Percentiles rank a stretch among this genome's conserved stretches.
These are phyloP conservation scores for Austroboletus eburneus DNA, from an alignment of 768 basidiomycete genomes.

Conservation along the genomic window DNA sequence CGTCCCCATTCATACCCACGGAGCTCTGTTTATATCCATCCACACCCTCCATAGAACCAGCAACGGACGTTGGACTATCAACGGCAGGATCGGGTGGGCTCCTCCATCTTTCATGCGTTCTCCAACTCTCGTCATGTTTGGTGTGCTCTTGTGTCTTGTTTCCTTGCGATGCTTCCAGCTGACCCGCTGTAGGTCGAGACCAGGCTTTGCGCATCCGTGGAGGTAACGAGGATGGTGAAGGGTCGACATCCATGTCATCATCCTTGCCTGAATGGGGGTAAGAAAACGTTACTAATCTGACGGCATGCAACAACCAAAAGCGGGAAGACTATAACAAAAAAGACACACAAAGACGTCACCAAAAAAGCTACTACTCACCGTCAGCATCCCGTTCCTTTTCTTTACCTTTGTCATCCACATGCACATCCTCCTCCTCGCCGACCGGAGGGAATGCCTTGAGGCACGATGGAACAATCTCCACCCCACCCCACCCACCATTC, in stretches of 20 bases:
- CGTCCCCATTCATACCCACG: constrained; percentile 3
- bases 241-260: constrained; percentile 16
- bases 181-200: constrained; percentile 20
- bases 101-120: constrained; percentile 19
- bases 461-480: constrained; percentile 47
- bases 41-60: constrained; percentile 5
- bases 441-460: constrained; percentile 15
- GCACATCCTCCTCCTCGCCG: constrained; percentile 5
- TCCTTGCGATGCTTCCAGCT: constrained; percentile 6
- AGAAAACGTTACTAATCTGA: background rate
- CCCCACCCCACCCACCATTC: constrained; percentile 60
- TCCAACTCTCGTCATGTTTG: constrained; percentile 6
- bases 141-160: background rate
- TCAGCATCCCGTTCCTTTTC: constrained; percentile 13
- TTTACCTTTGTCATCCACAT: constrained; percentile 15
- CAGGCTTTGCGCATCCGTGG: constrained; percentile 60
- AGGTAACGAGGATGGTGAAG: constrained; percentile 37
- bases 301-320: background rate
- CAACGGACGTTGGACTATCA: constrained; percentile 18
- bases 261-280: constrained; percentile 1
- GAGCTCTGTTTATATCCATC: background rate
- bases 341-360: background rate
- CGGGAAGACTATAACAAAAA: background rate
- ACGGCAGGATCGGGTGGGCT: constrained; percentile 15
- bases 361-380: constrained; percentile 20